Base-by-base conservation (phyloP, 2,329 filamentous ascomycete genomes). In the Beauveria medogensis region DNA sequence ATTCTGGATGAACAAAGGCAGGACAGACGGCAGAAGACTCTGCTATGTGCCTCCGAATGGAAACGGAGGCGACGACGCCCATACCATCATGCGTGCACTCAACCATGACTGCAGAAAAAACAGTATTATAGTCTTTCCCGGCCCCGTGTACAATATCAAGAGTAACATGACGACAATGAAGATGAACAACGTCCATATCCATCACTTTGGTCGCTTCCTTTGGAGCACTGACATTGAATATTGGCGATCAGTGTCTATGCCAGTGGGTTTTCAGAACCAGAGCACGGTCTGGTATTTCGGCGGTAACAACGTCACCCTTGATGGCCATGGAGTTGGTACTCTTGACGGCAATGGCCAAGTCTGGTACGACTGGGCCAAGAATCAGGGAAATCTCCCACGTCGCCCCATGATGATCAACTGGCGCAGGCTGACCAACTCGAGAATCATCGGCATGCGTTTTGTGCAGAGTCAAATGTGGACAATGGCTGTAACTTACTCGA, bases 391-490 rank as follows among this genome's bases (percentile, higher is more conserved):
- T 63, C 73, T 79, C 61, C 72, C 77, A 3, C 70, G 76, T 14
- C 74, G 82, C 10, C 82, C 81, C 9, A 77, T 85, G 64, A 82
- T 79, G 20, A 76, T 85, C 66, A 77, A 74, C 61, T 71, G 71
- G 55, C 64, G 71, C 20, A 71, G 73, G 3, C 73, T 81, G 3
- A 78, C 70, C 5, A 78, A 84, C 66, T 78, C 78, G 0, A 67
- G 78, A 3, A 72, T 85, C 14, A 70, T 73, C 43, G 75, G 80
- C 3, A 62, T 85, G 18, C 73, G 73, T 2, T 84, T 83, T 63
- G 70, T 85, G 8, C 77, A 82, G 63, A 81, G 77, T 63, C 82
- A 85, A 70, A 85, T 86, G 82, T 86, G 83, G 77, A 80, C 80
- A 0, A 79, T 84, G 75, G 78, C 79, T 1, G 75, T 83, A 34